Evolutionary conservation across 2,329 filamentous ascomycete genomes (phyloP).

Genomic region (Colletotrichum echinochloae): DNA sequence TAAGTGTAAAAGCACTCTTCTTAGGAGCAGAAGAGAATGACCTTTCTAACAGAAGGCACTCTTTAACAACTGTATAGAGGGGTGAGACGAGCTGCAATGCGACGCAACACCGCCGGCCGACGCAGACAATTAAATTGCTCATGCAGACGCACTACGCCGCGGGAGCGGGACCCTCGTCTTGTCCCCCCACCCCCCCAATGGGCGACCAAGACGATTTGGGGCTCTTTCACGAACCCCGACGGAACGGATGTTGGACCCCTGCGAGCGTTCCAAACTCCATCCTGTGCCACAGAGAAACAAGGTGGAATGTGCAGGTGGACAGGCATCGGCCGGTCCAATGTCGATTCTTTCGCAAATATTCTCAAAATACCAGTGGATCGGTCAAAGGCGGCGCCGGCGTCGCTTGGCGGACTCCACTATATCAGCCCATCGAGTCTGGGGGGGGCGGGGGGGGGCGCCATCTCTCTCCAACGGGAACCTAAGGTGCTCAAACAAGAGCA

Average conservation of each 20-base stretch:
- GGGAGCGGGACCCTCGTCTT: conserved; percentile 8
- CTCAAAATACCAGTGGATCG: conserved; percentile 14
- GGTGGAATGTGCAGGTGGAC: not conserved
- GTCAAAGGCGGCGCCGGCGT: not conserved
- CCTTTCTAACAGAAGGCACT: no score
- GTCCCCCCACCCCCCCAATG: not conserved
- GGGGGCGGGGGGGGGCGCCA: no score
- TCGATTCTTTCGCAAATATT: conserved; percentile 33
- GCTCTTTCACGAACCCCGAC: conserved; percentile 15
- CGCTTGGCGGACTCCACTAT: conserved; percentile 8
- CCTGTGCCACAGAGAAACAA: not conserved
- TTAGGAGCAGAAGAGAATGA: no score
- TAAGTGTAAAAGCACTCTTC: no score
- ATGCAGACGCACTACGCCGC: conserved; percentile 19
- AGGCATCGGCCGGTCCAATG: not conserved
- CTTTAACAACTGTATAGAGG: no score
- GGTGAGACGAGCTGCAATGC: conserved; percentile 36
- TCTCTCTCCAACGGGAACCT: not conserved
- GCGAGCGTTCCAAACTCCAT: not conserved
- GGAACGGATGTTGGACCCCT: conserved; percentile 16
- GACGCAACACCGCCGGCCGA: conserved; percentile 19
- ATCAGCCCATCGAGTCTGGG: not conserved
- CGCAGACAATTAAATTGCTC: conserved; percentile 8
- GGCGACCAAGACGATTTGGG: conserved; percentile 12
- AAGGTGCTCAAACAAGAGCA: not conserved